phyloP scores from a whole-genome alignment of 2,329 filamentous ascomycete genomes.

The Falciphora oryzae region DNA sequence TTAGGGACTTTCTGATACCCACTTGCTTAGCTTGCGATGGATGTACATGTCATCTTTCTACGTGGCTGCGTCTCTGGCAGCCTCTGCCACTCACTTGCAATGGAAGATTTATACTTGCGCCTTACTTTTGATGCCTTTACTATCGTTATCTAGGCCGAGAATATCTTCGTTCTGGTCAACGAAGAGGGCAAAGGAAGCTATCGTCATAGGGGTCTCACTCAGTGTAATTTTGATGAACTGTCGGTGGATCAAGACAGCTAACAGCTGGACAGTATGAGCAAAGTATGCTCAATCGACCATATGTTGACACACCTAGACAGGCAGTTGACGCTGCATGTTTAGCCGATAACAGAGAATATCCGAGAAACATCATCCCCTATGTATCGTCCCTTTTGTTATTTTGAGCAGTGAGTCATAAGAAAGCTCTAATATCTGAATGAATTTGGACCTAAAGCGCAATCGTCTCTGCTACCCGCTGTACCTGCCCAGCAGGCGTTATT shows the following conservation, averaged over 20 bases:
- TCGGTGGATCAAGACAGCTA: not conserved
- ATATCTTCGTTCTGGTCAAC: no score
- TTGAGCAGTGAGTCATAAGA: not conserved
- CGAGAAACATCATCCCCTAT: not conserved
- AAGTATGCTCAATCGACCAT: not conserved
- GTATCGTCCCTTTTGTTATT: not conserved
- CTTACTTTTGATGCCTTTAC: no score
- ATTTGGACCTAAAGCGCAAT: not conserved
- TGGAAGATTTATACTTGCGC: not conserved
- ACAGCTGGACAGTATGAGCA: not conserved
- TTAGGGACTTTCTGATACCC: constrained; percentile 10
- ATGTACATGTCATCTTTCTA: not conserved
- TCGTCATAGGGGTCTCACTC: not conserved
- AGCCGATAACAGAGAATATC: not conserved
- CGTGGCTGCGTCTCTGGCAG: not conserved
- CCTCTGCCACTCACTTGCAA: not conserved
- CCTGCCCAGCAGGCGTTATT: not conserved
- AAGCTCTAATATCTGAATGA: not conserved
- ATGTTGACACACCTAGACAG: not conserved
- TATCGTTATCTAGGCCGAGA: not conserved
- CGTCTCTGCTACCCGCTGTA: not conserved
- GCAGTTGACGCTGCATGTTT: not conserved
- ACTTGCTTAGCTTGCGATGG: not conserved
- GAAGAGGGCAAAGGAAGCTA: no score
- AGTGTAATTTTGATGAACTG: not conserved